Base-by-base conservation (phyloP, 2,329 filamentous ascomycete species). In the Periconia sp. region DNA sequence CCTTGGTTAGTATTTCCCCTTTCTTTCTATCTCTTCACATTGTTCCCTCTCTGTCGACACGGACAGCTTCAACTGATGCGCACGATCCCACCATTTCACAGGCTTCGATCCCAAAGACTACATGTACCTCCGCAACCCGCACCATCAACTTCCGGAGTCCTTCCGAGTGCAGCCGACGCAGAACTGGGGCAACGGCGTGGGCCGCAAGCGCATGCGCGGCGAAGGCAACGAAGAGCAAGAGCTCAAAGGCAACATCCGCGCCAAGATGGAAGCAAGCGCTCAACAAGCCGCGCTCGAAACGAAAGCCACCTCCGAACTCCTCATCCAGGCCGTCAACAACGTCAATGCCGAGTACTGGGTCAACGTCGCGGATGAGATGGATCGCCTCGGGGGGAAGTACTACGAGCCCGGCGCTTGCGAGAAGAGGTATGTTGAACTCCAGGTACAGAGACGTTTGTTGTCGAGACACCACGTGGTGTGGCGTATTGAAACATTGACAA, bases 71-170 rank as follows among this genome's bases (percentile, higher is more conserved):
- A n/a, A 13, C 41, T 18, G 41, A 43, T 18, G n/a, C 13, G 15
- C 10, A 37, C 15, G 33, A 5, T 37, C 6, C 6, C 11, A n/a
- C 33, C 11, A n/a, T 33, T 7, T 75, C 27, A 54, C 59, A 3
- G 68, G 63, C 1, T 73, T 74, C 52, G 55, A 70, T 50, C 58
- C 65, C 3, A 61, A 58, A 14, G 71, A 74, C 55, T 74, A 70
- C 49, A 63, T 69, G 58, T 61, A 74, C 35, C 52, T 74, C 9
- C 62, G 62, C 19, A 57, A 66, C 11, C 62, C 63, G 1, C 23
- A 18, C 23, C 23, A 45, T 6, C 10, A 17, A 5, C 20, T 23
- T 6, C 23, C 43, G 9, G 42, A 44, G 9, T 15, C 42, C 42
- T 27, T 44, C 18, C 2, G 17, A 41, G 30, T 43, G 41, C 17